A percentile compares a stretch with the other conserved stretches of the same genome.
phyloP scores from a whole-genome alignment of 31 red algal genomes.

The Asparagopsis taxiformis region DNA sequence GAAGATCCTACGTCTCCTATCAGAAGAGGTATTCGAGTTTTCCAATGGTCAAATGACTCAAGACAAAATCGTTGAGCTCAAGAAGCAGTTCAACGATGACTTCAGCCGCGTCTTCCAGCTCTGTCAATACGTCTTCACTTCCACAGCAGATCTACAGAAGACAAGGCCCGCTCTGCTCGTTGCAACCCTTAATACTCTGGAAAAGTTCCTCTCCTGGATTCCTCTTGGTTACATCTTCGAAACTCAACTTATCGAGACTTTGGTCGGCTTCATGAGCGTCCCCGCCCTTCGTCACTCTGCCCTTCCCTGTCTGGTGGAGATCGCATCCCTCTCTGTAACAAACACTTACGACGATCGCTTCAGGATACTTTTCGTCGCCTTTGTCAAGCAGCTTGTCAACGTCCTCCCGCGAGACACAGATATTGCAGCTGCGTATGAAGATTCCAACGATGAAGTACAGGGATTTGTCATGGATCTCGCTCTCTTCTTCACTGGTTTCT shows the following conservation, averaged over 20 bases:
- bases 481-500: constrained; percentile 97
- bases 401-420: constrained; percentile 78
- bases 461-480: constrained; percentile 95
- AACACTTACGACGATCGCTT: constrained; percentile 79
- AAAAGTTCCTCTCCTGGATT: constrained; percentile 97
- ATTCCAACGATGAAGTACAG: constrained; percentile 82
- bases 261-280: constrained; percentile 72
- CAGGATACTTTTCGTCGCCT: constrained; percentile 65
- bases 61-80: constrained; percentile 81
- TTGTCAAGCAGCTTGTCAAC: constrained; percentile 74
- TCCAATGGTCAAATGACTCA: constrained; percentile 93
- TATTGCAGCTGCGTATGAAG: constrained; percentile 81
- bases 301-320: constrained; percentile 93
- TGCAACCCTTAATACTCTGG: constrained; percentile 88
- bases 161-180: constrained; percentile 73
- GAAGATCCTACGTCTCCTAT: constrained; percentile 89
- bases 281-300: constrained; percentile 70
- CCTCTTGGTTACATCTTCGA: constrained; percentile 99
- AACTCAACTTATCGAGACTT: constrained; percentile 90
- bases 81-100: constrained; percentile 97
- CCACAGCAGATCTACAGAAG: constrained; percentile 56
- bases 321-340: constrained; percentile 51
- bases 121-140: constrained; percentile 92
- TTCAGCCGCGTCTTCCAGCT: constrained; percentile 96
- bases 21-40: constrained; percentile 99